These are phyloP conservation scores for Dacryopinax spathularia DNA, from an alignment of 768 basidiomycete species.

Conservation along the genomic window DNA sequence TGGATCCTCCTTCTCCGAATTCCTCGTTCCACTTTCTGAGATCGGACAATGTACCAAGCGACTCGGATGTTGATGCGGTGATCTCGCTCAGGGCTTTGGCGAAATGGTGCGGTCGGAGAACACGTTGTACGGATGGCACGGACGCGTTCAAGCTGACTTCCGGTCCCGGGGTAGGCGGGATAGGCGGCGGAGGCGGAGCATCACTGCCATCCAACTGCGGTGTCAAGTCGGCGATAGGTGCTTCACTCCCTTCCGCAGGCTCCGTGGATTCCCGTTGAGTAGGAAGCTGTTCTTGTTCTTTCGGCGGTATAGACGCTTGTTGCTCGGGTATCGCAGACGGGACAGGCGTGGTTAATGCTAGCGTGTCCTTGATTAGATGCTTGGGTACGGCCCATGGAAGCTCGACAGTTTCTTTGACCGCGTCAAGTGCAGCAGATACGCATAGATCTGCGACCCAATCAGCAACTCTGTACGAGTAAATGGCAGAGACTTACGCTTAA, in stretches of 20 bases:
- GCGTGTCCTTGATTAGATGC: constrained; percentile 1
- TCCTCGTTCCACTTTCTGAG: constrained; percentile 85
- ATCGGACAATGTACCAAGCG: constrained; percentile 56
- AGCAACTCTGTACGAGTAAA: background rate
- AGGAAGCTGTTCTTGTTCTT: background rate
- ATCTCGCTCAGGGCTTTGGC: constrained; percentile 76
- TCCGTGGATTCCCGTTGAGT: background rate
- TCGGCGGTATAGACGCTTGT: background rate
- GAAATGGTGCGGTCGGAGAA: constrained; percentile 52
- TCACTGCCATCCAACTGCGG: background rate
- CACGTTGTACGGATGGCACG: constrained; percentile 21
- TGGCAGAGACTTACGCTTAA: constrained; percentile 56
- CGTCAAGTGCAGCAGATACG: constrained; percentile 81
- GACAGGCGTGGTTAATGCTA: background rate
- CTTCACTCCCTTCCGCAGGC: background rate
- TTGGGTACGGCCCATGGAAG: constrained; percentile 53
- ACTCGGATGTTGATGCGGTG: constrained; percentile 76
- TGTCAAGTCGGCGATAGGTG: background rate
- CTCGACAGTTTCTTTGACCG: constrained; percentile 69
- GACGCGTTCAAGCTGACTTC: background rate
- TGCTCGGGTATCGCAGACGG: background rate
- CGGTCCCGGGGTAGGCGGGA: background rate
- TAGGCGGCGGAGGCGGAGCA: background rate
- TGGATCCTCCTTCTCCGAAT: constrained; percentile 76
- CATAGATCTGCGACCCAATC: constrained; percentile 52